Percentiles rank a stretch among this genome's conserved stretches.
Evolutionary conservation across 1,139 yeast species (phyloP).

Genomic region (Kodamaea fungicola): DNA sequence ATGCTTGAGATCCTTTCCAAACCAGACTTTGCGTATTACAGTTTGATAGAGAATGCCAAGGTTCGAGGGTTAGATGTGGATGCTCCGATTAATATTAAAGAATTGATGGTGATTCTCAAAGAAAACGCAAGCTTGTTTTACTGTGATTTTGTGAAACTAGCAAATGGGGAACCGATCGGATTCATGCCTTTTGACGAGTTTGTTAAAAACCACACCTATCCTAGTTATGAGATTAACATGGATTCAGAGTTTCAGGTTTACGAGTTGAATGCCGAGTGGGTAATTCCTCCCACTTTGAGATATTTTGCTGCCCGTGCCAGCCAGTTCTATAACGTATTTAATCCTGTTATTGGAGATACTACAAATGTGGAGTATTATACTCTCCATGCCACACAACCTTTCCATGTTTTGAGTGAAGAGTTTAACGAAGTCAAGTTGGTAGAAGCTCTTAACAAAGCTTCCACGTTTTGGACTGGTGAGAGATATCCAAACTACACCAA

Average conservation of each 20-base stretch:
- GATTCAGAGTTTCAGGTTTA: slow-evolving; percentile 10
- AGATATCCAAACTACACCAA: slow-evolving; percentile 40
- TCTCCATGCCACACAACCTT: slow-evolving; percentile 27
- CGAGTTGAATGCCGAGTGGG: slow-evolving; percentile 34
- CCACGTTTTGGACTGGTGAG: slow-evolving; percentile 54
- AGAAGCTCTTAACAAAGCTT: slow-evolving; percentile 27
- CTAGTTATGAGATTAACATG: slow-evolving; percentile 13
- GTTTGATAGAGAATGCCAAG: slow-evolving; percentile 41
- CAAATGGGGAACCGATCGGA: slow-evolving; percentile 45
- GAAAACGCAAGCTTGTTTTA: slow-evolving; percentile 29
- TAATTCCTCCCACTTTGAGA: slow-evolving; percentile 50
- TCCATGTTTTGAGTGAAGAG: slow-evolving; percentile 34
- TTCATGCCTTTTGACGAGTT: slow-evolving; percentile 35
- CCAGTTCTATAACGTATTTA: slow-evolving; percentile 40
- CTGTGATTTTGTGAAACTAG: slow-evolving; percentile 44
- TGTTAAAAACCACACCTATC: slow-evolving; percentile 4
- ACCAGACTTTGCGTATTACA: slow-evolving; percentile 11
- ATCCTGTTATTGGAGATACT: slow-evolving; percentile 21
- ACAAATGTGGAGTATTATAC: slow-evolving; percentile 54
- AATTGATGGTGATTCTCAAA: slow-evolving; percentile 34
- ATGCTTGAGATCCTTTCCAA: slow-evolving; percentile 15
- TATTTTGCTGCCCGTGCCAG: slow-evolving; percentile 55
- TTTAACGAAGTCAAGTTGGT: slow-evolving; percentile 29
- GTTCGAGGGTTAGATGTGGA: slow-evolving; percentile 47
- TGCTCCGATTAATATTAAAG: slow-evolving; percentile 40